Evolutionary conservation across 495 filamentous ascomycete species (phyloP), one percentile per base, ranked within the genome.

Genomic region (Aspergillus nanangensis): DNA sequence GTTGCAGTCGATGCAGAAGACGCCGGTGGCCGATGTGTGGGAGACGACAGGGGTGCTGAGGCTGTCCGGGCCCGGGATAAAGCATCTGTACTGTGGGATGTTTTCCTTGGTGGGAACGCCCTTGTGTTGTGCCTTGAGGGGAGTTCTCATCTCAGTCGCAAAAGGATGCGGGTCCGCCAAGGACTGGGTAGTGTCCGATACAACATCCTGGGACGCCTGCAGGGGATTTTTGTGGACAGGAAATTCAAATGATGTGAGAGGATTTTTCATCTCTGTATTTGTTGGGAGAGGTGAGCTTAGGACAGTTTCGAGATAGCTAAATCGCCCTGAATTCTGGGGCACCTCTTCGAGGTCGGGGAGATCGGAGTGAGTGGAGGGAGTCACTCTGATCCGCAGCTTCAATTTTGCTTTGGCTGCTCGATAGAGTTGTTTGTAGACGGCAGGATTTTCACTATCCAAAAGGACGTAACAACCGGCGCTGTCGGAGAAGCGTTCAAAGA

Each of bases 341-440:
- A 45, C 41, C 18, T 22, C 18, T n/a, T 52, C 44, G 53, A 15
- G 32, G 53, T 23, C 23, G 51, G 55, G 21, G 44, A 23, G 44
- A 23, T 11, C 43, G 53, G 33, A 13, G 58, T 52, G 27, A 54
- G 51, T 11, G 56, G 62, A n/a, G n/a, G n/a, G n/a, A 14, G 80
- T 90, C 38, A 85, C 88, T 52, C 83, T 85, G 39, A 99, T 80
- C 58, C 91, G 88, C 48, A 99, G 83, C 83, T 96, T 99, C 45
- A 90, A 82, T 78, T 99, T 99, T 14, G 93, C 93, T 70, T 96
- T 99, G 49, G 94, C 93, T 59, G 93, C 93, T 52, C 93, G 87
- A 63, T 90, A 90, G 31, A 99, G 83, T 65, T 96, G 91, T 71
- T 96, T 99, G 79, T 95, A 97, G 43, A 95, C 87, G 19, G 84